phyloP scores from a whole-genome alignment of 1,139 yeast genomes.

The Wickerhamiella pararugosa region DNA sequence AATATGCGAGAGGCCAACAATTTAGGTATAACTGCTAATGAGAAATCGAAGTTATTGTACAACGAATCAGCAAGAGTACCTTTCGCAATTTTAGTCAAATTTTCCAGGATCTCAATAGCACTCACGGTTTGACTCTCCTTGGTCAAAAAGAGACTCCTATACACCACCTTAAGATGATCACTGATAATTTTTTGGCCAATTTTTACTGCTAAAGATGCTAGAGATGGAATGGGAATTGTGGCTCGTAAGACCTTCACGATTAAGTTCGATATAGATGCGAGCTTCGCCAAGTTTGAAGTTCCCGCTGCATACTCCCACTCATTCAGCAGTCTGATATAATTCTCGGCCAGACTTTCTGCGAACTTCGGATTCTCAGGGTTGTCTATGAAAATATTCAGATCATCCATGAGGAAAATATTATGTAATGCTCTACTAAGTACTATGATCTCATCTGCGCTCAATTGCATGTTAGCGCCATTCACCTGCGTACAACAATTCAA shows the following conservation, averaged over 20 bases:
- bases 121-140: constrained; percentile 51
- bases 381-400: neutral
- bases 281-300: constrained; percentile 13
- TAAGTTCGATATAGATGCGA: constrained; percentile 12
- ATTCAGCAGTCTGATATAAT: constrained; percentile 8
- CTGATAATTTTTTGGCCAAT: constrained; percentile 33
- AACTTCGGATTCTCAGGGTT: constrained; percentile 2
- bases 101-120: constrained; percentile 38
- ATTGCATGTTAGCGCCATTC: too few relatives aligned
- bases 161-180: constrained; percentile 45
- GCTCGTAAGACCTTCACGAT: constrained; percentile 10
- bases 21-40: constrained; percentile 46
- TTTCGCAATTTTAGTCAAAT: constrained; percentile 35
- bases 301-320: constrained; percentile 17
- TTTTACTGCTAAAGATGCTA: constrained; percentile 1
- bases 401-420: neutral
- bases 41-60: constrained; percentile 51
- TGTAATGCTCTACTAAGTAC: too few relatives aligned
- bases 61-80: constrained; percentile 43
- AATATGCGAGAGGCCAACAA: constrained; percentile 40
- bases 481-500: too few relatives aligned
- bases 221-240: neutral
- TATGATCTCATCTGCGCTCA: too few relatives aligned
- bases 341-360: constrained; percentile 6
- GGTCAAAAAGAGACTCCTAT: constrained; percentile 48